Conservation (phyloP, 495 filamentous ascomycete genomes). For the Aspergillus diversus region DNA sequence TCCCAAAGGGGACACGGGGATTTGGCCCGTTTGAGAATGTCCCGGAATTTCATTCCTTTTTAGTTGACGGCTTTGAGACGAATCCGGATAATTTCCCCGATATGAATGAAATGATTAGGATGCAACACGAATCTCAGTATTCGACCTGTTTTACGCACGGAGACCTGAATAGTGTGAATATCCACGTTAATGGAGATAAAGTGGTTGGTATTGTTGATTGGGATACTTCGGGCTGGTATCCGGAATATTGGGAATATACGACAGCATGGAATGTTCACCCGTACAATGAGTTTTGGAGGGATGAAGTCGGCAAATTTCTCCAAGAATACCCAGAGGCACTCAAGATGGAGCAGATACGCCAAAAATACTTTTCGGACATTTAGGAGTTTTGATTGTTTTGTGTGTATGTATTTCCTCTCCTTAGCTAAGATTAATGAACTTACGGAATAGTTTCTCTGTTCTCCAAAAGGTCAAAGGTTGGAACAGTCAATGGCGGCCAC, state of each 20-base stretch:
- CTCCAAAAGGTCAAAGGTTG: constrained; percentile 43
- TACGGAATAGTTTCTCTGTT: constrained; percentile 33
- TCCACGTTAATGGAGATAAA: constrained; percentile 38
- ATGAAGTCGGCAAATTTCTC: constrained; percentile 1
- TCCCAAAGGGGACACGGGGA: background rate
- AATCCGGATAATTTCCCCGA: background rate
- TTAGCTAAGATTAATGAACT: background rate
- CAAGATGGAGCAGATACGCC: constrained; percentile 12
- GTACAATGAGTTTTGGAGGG: background rate
- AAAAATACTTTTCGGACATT: background rate
- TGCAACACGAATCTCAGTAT: constrained; percentile 3
- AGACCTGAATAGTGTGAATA: constrained; percentile 45
- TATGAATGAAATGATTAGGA: background rate
- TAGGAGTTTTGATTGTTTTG: constrained; percentile 1
- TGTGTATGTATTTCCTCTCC: background rate
- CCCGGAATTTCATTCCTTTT: constrained; percentile 8
- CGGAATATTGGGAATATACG: constrained; percentile 47
- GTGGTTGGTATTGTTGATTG: constrained; percentile 50
- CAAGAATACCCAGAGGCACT: background rate
- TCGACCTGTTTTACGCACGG: constrained; percentile 43
- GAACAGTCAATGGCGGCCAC: constrained; percentile 30
- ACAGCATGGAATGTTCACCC: background rate
- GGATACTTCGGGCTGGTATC: constrained; percentile 51
- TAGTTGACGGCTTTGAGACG: background rate
- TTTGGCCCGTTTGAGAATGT: constrained; percentile 12